Conservation (phyloP, 108 stramenopile genomes). For the Skeletonema marinoi region DNA sequence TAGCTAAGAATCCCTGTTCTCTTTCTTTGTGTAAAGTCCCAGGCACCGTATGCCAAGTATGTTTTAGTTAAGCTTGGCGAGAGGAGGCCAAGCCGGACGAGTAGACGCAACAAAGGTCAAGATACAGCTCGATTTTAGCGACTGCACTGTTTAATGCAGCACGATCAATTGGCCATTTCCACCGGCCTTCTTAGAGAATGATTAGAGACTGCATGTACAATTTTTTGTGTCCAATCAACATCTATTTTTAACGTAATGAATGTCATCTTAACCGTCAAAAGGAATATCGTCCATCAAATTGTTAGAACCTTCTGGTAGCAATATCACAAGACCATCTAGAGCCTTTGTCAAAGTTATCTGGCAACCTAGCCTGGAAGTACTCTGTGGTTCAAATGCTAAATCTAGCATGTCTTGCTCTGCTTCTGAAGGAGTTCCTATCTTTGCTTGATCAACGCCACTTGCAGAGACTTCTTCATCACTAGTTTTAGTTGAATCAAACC, state of each 20-base stretch:
- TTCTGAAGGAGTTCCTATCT: slow-evolving; percentile 54
- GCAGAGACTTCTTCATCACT: neutral
- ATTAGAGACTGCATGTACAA: neutral
- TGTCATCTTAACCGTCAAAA: slow-evolving; percentile 32
- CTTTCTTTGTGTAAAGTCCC: slow-evolving; percentile 47
- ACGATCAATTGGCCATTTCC: neutral
- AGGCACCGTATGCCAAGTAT: slow-evolving; percentile 83
- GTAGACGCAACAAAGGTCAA: slow-evolving; percentile 1
- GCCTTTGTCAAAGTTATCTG: slow-evolving; percentile 59
- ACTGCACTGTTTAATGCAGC: neutral
- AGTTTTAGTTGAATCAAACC: slow-evolving; percentile 31
- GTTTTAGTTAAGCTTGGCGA: slow-evolving; percentile 59
- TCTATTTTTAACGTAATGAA: no score
- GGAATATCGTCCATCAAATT: slow-evolving; percentile 76
- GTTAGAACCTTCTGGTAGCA: slow-evolving; percentile 58
- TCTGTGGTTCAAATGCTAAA: slow-evolving; percentile 58
- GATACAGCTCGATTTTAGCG: neutral
- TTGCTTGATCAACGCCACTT: neutral
- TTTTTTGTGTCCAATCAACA: neutral
- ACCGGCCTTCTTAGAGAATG: neutral
- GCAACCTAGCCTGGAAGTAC: slow-evolving; percentile 70
- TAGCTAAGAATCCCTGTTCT: slow-evolving; percentile 5
- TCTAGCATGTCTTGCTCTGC: slow-evolving; percentile 79
- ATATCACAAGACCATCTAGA: slow-evolving; percentile 58
- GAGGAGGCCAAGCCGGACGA: slow-evolving; percentile 3